Base-by-base conservation (phyloP, 1,284 basidiomycete species). In the Pholiota adiposa region DNA sequence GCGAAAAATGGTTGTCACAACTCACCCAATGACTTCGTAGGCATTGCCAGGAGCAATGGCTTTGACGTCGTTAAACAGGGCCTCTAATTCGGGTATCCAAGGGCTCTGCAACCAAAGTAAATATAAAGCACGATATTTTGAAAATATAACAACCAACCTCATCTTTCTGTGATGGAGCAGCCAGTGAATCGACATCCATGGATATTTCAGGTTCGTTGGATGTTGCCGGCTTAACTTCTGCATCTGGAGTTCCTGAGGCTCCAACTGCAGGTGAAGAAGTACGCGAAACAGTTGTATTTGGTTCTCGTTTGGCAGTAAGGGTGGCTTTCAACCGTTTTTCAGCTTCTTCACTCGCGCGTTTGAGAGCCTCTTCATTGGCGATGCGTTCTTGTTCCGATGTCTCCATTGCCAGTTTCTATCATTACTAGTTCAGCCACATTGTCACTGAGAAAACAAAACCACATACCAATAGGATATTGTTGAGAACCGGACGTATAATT, bases 401-500 rank as follows among this genome's bases (percentile, higher is more conserved):
- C 3, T 77, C 79, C 60, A 87, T 73, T 25, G 88, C 87, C 18
- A 80, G 78, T 61, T 74, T 79, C 87, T 89, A 63, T 34, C 56
- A 52, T 25, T 54, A 62, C 34, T 60, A 38, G 21, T 50, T 53
- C 12, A 51, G n/a, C n/a, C n/a, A n/a, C n/a, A n/a, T n/a, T n/a
- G 33, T 36, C 4, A 36, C 7, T 19, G 57, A 34, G 36, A 56
- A 48, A 48, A 52, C 50, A 56, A 54, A 27, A 53, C 46, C 54
- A 75, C 83, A 66, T 71, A 89, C 90, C 68, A 88, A 74, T 54
- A 94, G 78, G 33, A 81, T 76, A 3, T 77, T 75, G 62, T 91
- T 86, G 27, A 96, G 79, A 59, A 92, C 88, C 3, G 95, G 94
- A 8, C 96, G 87, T 49, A 94, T 84, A 56, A 97, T 90, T 69